These are phyloP conservation scores for Theobroma grandiflorum DNA, from an alignment of 441 rosid species.

Conservation along the genomic window DNA sequence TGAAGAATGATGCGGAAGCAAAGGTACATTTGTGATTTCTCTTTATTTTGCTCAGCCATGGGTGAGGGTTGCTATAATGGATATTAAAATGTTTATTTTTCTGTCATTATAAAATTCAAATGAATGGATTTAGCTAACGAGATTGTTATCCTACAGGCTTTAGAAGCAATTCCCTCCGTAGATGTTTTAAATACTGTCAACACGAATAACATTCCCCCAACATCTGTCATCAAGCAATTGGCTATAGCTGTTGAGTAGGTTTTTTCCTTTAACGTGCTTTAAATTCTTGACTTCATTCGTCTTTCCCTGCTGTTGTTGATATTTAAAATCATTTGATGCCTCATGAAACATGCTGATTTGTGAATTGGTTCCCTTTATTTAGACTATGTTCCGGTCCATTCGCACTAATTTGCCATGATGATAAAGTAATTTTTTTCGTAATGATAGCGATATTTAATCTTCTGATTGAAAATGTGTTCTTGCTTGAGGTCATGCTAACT, in stretches of 20 bases:
- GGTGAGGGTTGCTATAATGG: not conserved
- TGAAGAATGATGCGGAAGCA: conserved; percentile 77
- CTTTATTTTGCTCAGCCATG: not conserved
- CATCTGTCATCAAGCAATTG: conserved; percentile 80
- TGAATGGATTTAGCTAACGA: conserved; percentile 14
- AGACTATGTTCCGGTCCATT: not conserved
- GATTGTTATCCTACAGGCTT: conserved; percentile 46
- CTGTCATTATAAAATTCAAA: not conserved
- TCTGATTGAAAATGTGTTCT: not conserved
- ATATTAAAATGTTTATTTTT: conserved; percentile 11
- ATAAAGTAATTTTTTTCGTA: not conserved
- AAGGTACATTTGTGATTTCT: conserved; percentile 56
- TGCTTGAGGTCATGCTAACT: not conserved
- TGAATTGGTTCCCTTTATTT: conserved; percentile 2
- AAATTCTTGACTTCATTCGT: conserved; percentile 11
- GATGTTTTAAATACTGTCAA: conserved; percentile 66
- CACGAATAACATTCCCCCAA: conserved; percentile 69
- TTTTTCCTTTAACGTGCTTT: conserved; percentile 18
- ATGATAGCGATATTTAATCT: conserved; percentile 2
- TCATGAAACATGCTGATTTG: not conserved
- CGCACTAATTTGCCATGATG: not conserved
- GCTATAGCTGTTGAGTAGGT: conserved; percentile 89
- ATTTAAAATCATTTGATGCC: conserved; percentile 3
- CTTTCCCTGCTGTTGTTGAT: not conserved
- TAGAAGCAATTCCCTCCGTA: conserved; percentile 56